Conservation (phyloP, 768 basidiomycete genomes). For the Amanita inopinata region DNA sequence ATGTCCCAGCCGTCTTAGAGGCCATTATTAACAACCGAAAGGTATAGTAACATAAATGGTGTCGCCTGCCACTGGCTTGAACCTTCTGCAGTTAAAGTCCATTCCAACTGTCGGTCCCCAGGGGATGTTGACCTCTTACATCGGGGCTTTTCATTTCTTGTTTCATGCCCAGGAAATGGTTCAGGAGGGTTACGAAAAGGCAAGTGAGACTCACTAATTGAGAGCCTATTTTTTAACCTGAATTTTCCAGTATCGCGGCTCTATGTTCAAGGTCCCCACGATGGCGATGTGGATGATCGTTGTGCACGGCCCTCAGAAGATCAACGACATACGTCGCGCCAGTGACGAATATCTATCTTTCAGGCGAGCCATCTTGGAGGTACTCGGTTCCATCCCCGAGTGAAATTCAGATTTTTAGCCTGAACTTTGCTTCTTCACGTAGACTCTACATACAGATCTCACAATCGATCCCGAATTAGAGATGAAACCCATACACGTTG, state of each 20-base stretch:
- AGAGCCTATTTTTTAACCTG: background rate
- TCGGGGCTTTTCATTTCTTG: conserved; percentile 20
- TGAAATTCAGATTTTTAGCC: conserved; percentile 6
- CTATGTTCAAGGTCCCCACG: conserved; percentile 33
- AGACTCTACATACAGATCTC: conserved; percentile 26
- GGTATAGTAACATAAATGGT: background rate
- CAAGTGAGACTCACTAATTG: conserved; percentile 4
- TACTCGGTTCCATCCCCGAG: conserved; percentile 12
- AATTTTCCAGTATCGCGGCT: conserved; percentile 15
- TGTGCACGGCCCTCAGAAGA: conserved; percentile 25
- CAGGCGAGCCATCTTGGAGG: conserved; percentile 28
- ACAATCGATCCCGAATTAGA: conserved; percentile 22
- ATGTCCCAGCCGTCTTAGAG: background rate
- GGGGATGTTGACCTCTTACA: conserved; percentile 21
- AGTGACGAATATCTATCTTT: conserved; percentile 37
- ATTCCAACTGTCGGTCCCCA: conserved; percentile 30
- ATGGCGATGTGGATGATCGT: conserved; percentile 37
- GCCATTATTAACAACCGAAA: background rate
- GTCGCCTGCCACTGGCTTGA: too few species aligned
- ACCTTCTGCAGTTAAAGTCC: conserved; percentile 14
- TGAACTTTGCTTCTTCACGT: background rate
- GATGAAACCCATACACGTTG: conserved; percentile 16
- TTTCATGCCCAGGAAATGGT: conserved; percentile 17
- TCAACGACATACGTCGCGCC: conserved; percentile 39
- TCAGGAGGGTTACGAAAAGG: conserved; percentile 25